A percentile compares a stretch with the other conserved stretches of the same genome.
These are phyloP conservation scores for Coniferiporia sulphurascens DNA, from an alignment of 1,284 basidiomycete genomes.

Conservation along the genomic window DNA sequence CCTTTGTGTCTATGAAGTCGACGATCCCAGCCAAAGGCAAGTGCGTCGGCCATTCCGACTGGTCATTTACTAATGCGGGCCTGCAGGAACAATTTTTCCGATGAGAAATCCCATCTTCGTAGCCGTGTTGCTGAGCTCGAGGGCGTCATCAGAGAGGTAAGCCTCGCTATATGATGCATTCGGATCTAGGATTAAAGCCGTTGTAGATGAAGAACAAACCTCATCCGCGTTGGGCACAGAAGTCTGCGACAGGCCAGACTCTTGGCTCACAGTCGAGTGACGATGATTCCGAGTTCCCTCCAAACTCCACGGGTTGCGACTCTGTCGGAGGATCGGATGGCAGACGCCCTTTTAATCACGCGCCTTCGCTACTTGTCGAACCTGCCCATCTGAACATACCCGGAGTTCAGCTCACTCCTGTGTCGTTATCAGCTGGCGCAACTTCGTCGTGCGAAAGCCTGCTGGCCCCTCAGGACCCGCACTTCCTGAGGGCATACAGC, in stretches of 20 bases:
- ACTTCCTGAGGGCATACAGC: slow-evolving; percentile 8
- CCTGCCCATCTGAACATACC: slow-evolving; percentile 3
- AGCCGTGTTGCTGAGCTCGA: slow-evolving; percentile 79
- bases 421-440: slow-evolving; percentile 3
- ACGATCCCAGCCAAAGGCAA: slow-evolving; percentile 60
- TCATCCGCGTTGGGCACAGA: slow-evolving; percentile 57
- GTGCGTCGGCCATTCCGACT: slow-evolving; percentile 1
- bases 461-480: slow-evolving; percentile 13
- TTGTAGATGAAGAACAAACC: slow-evolving; percentile 61
- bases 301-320: background rate
- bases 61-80: background rate
- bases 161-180: slow-evolving; percentile 6
- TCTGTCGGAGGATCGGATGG: background rate
- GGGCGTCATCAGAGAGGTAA: slow-evolving; percentile 74
- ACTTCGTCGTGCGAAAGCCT: slow-evolving; percentile 7
- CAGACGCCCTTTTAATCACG: background rate
- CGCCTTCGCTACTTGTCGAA: background rate
- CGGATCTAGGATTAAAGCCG: slow-evolving; percentile 24
- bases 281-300: background rate
- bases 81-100: slow-evolving; percentile 32
- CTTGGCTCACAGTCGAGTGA: slow-evolving; percentile 16
- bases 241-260: slow-evolving; percentile 23
- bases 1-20: slow-evolving; percentile 79
- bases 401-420: slow-evolving; percentile 2
- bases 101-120: slow-evolving; percentile 63